Evolutionary conservation across 352 stramenopile species (phyloP), one percentile per base, ranked within the genome.

Genomic region (Pythium angustatum): DNA sequence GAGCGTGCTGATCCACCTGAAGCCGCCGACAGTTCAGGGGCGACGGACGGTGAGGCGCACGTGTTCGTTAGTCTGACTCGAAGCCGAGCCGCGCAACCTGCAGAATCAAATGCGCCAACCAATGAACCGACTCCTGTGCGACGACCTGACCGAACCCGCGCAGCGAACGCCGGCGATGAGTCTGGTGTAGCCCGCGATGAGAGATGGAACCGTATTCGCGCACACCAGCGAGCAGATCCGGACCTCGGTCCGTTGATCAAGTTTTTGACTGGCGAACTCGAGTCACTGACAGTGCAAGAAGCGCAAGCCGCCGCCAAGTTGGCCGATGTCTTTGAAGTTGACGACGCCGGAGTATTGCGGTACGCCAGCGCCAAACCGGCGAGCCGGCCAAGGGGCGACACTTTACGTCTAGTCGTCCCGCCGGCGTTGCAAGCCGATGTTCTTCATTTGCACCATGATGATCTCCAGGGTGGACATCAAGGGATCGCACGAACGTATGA

Each of bases 401-500:
- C 52, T 19, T 44, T 57, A 28, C 58, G 26, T 2, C 27, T 66
- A 14, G 59, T 61, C 5, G 61, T 68, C 1, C 61, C 61, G 27
- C n/a, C 30, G 3, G 26, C 5, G 2, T 28, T 68, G 61, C n/a
- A 31, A 6, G 9, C 3, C 5, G 61, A 68, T 26, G 33, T 68
- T 8, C n/a, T 57, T 5, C 52, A 68, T 33, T 2, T 52, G 2
- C 31, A 56, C 31, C 61, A 68, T 19, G 26, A 45, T 21, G 51
- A 61, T n/a, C 0, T 62, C 5, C 38, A 66, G 38, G 24, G 34
- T 24, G 38, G 52, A 1, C 52, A 59, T 43, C 51, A 69, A 38
- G 62, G 62, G 1, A 48, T 69, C 4, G 49, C 22, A 5, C 50
- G 55, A n/a, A 64, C 62, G 26, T 64, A 53, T 27, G 62, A 69